phyloP scores from a whole-genome alignment of 2,329 filamentous ascomycete species.

The Colletotrichum cereale region DNA sequence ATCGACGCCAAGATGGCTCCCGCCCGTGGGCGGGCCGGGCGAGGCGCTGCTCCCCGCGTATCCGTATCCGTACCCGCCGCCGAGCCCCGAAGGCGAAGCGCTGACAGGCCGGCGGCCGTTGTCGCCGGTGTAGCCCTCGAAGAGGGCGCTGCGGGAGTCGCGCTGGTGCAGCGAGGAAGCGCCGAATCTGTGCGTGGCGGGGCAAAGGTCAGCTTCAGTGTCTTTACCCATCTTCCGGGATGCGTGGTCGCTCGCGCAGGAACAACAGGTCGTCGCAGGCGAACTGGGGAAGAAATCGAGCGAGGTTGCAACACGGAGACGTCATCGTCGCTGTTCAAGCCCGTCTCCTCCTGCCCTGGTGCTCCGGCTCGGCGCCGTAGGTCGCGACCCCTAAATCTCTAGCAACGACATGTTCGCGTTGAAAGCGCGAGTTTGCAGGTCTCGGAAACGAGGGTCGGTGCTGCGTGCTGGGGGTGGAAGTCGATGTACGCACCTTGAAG shows the following conservation, averaged over 20 bases:
- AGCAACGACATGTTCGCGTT: neutral
- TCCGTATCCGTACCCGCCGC: constrained; percentile 67
- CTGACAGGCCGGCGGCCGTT: constrained; percentile 58
- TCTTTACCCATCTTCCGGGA: neutral
- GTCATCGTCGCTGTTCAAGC: neutral
- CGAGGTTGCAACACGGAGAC: neutral
- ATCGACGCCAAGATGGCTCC: constrained; percentile 48
- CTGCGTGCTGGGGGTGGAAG: neutral
- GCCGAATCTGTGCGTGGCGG: constrained; percentile 66
- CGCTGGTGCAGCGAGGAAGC: constrained; percentile 79
- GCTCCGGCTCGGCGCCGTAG: neutral
- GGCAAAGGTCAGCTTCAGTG: neutral
- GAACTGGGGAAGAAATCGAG: neutral
- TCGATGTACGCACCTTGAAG: constrained; percentile 35
- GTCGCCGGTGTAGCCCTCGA: constrained; percentile 76
- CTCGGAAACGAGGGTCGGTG: neutral
- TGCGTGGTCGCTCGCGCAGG: neutral
- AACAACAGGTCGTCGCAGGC: neutral
- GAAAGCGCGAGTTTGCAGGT: neutral
- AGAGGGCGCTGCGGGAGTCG: constrained; percentile 78
- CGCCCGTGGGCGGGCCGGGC: constrained; percentile 38
- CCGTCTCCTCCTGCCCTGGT: neutral
- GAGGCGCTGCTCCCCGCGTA: constrained; percentile 44
- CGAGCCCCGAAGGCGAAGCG: constrained; percentile 58
- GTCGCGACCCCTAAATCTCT: no score